Conservation (phyloP, 495 filamentous ascomycete species). For the Talaromyces liani region DNA sequence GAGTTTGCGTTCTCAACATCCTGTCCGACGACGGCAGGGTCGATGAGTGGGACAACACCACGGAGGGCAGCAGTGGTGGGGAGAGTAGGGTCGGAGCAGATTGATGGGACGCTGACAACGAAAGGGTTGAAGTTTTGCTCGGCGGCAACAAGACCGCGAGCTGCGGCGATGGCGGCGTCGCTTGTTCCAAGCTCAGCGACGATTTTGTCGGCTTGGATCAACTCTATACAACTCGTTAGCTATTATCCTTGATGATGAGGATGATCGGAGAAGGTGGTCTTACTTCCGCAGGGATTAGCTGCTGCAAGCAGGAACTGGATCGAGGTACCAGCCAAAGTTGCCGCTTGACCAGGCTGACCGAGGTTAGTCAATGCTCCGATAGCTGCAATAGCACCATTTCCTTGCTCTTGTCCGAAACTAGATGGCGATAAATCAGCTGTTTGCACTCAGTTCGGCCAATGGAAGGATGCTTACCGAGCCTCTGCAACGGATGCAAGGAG, state of each 20-base stretch:
- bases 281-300: slow-evolving; percentile 1
- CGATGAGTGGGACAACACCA: background rate
- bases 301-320: slow-evolving; percentile 2
- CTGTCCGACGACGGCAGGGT: background rate
- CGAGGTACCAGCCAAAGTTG: background rate
- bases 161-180: background rate
- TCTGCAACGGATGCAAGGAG: background rate
- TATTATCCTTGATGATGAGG: background rate
- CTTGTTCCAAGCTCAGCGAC: slow-evolving; percentile 1
- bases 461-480: background rate
- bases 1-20: background rate
- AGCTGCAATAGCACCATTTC: background rate
- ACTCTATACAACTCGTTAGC: background rate
- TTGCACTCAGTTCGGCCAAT: background rate
- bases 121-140: slow-evolving; percentile 4
- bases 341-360: background rate
- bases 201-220: background rate
- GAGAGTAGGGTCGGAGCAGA: background rate
- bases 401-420: slow-evolving; percentile 1
- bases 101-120: background rate
- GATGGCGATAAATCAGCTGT: background rate
- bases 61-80: background rate
- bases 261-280: background rate
- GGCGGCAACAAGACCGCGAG: background rate
- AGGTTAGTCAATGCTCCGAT: background rate